Evolutionary conservation across 148 eudicot genomes (phyloP).

Genomic region (Spergularia bocconei): DNA sequence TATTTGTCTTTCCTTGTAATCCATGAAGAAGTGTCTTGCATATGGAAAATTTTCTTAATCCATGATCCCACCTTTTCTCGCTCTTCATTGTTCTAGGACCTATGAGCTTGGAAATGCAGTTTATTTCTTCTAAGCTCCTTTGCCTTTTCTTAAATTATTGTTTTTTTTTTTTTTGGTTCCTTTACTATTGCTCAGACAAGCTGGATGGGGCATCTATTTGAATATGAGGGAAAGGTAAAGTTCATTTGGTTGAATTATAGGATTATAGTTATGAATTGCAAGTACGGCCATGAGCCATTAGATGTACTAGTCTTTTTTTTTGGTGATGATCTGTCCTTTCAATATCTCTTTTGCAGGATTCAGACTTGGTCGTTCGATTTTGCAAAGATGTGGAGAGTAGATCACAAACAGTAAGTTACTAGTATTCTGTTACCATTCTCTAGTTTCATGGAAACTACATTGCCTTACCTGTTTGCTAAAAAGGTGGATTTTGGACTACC

Average conservation of each 20-base stretch:
- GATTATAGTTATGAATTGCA: too few species aligned
- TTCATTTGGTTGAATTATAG: constrained; percentile 1
- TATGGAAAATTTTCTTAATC: too few species aligned
- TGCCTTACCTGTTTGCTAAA: not conserved
- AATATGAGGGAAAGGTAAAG: constrained; percentile 77
- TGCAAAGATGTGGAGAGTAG: constrained; percentile 92
- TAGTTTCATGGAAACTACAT: not conserved
- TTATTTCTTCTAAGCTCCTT: too few species aligned
- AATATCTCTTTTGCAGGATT: constrained; percentile 46
- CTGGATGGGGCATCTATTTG: constrained; percentile 66
- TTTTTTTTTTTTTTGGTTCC: not conserved
- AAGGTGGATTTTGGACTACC: not conserved
- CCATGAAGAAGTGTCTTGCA: too few species aligned
- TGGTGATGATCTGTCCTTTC: not conserved
- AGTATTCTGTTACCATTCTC: not conserved
- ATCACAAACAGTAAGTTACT: constrained; percentile 61
- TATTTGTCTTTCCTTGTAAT: too few species aligned
- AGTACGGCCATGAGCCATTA: not conserved
- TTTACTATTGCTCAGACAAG: constrained; percentile 51
- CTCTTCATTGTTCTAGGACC: too few species aligned
- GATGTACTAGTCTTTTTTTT: not conserved
- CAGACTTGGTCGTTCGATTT: constrained; percentile 76
- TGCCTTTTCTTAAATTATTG: too few species aligned
- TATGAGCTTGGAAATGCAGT: too few species aligned
- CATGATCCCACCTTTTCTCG: too few species aligned